Evolutionary conservation across 2,329 filamentous ascomycete species (phyloP).

Genomic region (Ophiostoma piceae): DNA sequence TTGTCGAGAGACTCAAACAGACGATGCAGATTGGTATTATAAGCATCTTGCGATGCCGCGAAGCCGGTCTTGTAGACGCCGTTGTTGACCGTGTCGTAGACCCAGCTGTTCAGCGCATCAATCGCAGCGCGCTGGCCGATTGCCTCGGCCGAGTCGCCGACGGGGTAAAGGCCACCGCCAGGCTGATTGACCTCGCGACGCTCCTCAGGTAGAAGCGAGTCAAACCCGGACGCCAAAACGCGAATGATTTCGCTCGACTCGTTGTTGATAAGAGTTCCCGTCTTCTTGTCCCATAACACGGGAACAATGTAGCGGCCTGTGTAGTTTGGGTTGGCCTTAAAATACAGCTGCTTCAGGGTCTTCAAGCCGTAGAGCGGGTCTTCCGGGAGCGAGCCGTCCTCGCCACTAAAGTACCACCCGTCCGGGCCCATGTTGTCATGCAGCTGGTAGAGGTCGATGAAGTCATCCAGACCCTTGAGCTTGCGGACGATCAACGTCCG

Average conservation of each 20-base stretch:
- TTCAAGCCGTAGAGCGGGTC: conserved; percentile 62
- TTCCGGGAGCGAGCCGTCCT: conserved; percentile 45
- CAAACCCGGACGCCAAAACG: not conserved
- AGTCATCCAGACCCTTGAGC: conserved; percentile 66
- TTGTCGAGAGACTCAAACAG: conserved; percentile 2
- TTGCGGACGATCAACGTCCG: conserved; percentile 32
- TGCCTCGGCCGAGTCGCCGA: conserved; percentile 52
- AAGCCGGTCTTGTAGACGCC: conserved; percentile 57
- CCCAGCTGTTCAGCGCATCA: conserved; percentile 63
- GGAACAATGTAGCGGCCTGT: conserved; percentile 55
- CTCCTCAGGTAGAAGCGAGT: not conserved
- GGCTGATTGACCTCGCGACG: conserved; percentile 1
- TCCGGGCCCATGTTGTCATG: conserved; percentile 59
- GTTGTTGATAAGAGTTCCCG: not conserved
- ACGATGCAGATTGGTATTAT: not conserved
- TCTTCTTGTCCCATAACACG: not conserved
- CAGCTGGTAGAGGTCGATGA: conserved; percentile 63
- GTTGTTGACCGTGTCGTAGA: conserved; percentile 51
- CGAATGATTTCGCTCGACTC: not conserved
- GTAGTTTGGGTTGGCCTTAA: conserved; percentile 61
- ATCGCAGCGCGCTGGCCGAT: conserved; percentile 56
- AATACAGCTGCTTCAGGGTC: conserved; percentile 66
- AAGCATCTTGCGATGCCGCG: conserved; percentile 44
- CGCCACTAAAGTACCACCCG: conserved; percentile 48
- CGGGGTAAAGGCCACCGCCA: not conserved